phyloP scores from a whole-genome alignment of 1,284 basidiomycete species.

The Sphaerobolus stellatus region DNA sequence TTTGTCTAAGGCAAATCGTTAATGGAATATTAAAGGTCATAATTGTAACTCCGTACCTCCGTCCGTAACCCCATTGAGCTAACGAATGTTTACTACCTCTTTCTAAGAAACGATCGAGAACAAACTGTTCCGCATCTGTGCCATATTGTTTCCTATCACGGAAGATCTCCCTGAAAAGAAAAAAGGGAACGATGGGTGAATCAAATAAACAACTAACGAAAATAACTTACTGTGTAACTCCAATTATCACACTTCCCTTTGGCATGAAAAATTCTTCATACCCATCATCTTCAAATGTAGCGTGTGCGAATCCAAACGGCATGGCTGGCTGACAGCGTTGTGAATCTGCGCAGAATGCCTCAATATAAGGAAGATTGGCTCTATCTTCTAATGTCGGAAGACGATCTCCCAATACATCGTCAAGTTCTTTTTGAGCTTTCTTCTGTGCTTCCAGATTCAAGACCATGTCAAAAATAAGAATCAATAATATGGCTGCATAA shows the following conservation, averaged over 20 bases:
- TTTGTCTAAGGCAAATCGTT: too few relatives aligned
- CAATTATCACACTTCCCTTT: conserved; percentile 20
- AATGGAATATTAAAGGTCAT: too few relatives aligned
- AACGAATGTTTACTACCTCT: too few relatives aligned
- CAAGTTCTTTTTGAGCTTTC: conserved; percentile 24
- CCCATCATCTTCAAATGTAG: conserved; percentile 30
- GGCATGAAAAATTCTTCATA: conserved; percentile 36
- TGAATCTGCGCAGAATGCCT: background rate
- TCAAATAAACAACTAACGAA: too few relatives aligned
- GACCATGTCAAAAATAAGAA: conserved; percentile 23
- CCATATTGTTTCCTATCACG: too few relatives aligned
- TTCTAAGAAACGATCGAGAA: too few relatives aligned
- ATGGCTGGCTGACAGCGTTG: background rate
- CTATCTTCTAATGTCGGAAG: background rate
- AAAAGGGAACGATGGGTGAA: too few relatives aligned
- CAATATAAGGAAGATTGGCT: background rate
- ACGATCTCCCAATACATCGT: conserved; percentile 19
- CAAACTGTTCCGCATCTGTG: too few relatives aligned
- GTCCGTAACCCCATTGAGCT: too few relatives aligned
- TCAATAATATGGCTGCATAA: too few relatives aligned
- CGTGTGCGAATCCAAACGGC: background rate
- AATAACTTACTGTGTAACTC: background rate
- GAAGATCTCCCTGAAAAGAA: too few relatives aligned
- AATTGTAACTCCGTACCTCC: too few relatives aligned
- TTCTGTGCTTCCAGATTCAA: conserved; percentile 21